phyloP scores from a whole-genome alignment of 306 rosid species.

The Quercus parvula region DNA sequence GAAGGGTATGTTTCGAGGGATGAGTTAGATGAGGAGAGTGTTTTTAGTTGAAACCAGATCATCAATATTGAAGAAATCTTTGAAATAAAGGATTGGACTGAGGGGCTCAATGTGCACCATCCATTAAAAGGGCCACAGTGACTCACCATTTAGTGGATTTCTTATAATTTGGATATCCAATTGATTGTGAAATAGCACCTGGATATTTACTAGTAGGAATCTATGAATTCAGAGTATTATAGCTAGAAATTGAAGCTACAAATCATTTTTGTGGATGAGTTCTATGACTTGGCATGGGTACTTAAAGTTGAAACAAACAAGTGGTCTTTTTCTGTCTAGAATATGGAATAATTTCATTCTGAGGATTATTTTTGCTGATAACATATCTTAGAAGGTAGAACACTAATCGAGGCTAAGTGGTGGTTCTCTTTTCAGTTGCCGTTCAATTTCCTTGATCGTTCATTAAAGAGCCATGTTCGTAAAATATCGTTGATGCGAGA shows the following conservation, averaged over 20 bases:
- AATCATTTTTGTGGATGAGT: neutral
- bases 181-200: neutral
- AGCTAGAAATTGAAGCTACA: neutral
- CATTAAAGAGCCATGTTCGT: slow-evolving; percentile 1
- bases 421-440: too few relatives aligned
- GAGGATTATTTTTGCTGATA: neutral
- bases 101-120: neutral
- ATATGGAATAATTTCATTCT: too few relatives aligned
- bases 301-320: neutral
- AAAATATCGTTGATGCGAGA: neutral
- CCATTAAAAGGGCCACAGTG: neutral
- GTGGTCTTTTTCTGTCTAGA: neutral
- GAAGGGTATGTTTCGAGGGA: slow-evolving; percentile 42
- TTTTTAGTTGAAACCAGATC: slow-evolving; percentile 25
- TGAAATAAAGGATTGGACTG: neutral
- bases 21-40: slow-evolving; percentile 44
- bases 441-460: neutral
- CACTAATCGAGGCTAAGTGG: neutral
- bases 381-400: neutral
- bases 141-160: neutral
- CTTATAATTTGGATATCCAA: neutral
- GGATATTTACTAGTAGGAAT: neutral
- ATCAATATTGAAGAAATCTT: neutral
- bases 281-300: neutral
- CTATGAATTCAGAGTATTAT: neutral